These are phyloP conservation scores for Drechslerella dactyloides DNA, from an alignment of 2,329 filamentous ascomycete species.

Conservation along the genomic window DNA sequence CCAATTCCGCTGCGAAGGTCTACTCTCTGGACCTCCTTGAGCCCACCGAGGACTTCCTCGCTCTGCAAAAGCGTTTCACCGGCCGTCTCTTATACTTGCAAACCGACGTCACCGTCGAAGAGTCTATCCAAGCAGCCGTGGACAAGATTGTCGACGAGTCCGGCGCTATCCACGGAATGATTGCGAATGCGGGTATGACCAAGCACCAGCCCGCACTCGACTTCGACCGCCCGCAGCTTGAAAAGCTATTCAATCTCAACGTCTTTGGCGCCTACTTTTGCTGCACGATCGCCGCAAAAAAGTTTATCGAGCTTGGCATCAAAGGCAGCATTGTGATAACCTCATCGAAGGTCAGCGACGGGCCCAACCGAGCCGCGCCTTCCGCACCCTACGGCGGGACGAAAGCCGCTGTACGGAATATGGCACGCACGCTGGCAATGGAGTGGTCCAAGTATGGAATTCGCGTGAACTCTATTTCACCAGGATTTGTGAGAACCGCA, in stretches of 20 bases:
- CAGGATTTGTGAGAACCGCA: constrained; percentile 60
- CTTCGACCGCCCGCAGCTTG: constrained; percentile 59
- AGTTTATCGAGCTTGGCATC: constrained; percentile 58
- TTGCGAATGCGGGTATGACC: constrained; percentile 60
- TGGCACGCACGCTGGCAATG: constrained; percentile 60
- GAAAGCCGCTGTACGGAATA: constrained; percentile 56
- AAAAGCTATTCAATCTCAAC: constrained; percentile 61
- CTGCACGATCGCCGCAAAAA: constrained; percentile 61
- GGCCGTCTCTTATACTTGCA: constrained; percentile 60
- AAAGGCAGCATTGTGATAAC: constrained; percentile 59
- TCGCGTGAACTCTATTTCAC: constrained; percentile 62
- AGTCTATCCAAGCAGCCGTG: constrained; percentile 59
- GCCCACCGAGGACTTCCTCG: constrained; percentile 57
- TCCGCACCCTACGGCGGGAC: constrained; percentile 59
- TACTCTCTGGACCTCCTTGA: constrained; percentile 60
- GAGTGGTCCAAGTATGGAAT: constrained; percentile 63
- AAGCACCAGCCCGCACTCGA: constrained; percentile 62
- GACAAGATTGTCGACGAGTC: constrained; percentile 58
- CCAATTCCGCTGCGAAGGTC: constrained; percentile 59
- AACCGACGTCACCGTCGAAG: constrained; percentile 61
- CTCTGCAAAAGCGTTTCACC: constrained; percentile 59
- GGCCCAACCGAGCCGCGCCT: constrained; percentile 63
- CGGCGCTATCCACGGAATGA: constrained; percentile 60
- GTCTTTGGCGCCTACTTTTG: constrained; percentile 61
- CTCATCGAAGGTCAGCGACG: constrained; percentile 62